Evolutionary conservation across 2,329 filamentous ascomycete genomes (phyloP).

Genomic region (Colletotrichum abscissum): DNA sequence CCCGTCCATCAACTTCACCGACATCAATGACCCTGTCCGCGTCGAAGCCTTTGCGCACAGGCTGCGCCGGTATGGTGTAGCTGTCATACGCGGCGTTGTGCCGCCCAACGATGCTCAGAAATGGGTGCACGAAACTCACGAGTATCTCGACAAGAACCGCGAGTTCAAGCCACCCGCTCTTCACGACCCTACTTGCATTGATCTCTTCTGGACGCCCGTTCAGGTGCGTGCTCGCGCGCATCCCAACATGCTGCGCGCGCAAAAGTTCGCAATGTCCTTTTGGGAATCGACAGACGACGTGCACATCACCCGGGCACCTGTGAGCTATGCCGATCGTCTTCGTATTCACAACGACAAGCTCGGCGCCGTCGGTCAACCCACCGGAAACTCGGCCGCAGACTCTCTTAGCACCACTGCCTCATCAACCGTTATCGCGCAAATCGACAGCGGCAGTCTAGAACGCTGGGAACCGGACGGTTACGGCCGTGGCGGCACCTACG

Average conservation of each 20-base stretch:
- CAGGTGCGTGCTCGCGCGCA: slow-evolving; percentile 54
- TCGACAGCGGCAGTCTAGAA: slow-evolving; percentile 74
- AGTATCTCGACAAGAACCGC: slow-evolving; percentile 64
- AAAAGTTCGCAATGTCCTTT: slow-evolving; percentile 62
- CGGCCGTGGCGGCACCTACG: slow-evolving; percentile 69
- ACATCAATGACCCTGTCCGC: slow-evolving; percentile 45
- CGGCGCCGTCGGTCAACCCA: slow-evolving; percentile 33
- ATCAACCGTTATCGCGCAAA: slow-evolving; percentile 68
- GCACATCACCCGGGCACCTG: slow-evolving; percentile 57
- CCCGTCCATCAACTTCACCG: slow-evolving; percentile 54
- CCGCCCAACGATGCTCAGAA: slow-evolving; percentile 41
- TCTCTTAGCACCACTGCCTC: slow-evolving; percentile 44
- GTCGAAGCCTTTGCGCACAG: slow-evolving; percentile 41
- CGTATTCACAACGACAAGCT: slow-evolving; percentile 56
- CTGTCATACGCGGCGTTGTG: slow-evolving; percentile 46
- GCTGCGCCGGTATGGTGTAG: slow-evolving; percentile 45
- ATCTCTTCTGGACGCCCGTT: slow-evolving; percentile 68
- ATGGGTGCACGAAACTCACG: slow-evolving; percentile 63
- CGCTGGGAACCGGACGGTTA: slow-evolving; percentile 76
- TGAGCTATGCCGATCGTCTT: slow-evolving; percentile 71
- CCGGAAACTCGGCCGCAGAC: slow-evolving; percentile 58
- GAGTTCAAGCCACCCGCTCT: slow-evolving; percentile 60
- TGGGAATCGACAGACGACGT: slow-evolving; percentile 63
- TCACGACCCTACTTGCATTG: slow-evolving; percentile 76
- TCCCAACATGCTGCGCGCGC: slow-evolving; percentile 50